Conservation (phyloP, 306 rosid genomes). For the Lablab purpureus region DNA sequence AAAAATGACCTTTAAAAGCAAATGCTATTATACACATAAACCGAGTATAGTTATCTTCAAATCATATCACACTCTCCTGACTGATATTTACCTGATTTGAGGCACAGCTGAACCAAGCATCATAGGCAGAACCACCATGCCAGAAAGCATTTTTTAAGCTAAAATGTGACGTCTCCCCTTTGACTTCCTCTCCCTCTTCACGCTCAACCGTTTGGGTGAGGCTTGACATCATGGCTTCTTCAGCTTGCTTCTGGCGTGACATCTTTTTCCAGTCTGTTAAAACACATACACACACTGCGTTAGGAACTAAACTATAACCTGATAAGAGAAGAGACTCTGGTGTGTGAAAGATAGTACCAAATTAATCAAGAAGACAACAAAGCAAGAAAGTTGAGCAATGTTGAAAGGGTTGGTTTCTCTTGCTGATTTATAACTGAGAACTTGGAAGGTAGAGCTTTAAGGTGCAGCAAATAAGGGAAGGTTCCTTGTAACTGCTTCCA, state of each 20-base stretch:
- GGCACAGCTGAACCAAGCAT: constrained; percentile 94
- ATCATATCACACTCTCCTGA: not conserved
- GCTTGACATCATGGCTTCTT: constrained; percentile 68
- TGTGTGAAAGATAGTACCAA: constrained; percentile 14
- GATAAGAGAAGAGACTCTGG: not conserved
- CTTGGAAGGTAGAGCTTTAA: constrained; percentile 34
- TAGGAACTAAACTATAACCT: not conserved
- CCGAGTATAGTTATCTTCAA: not conserved
- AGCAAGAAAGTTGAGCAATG: constrained; percentile 9
- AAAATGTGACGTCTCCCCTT: constrained; percentile 46
- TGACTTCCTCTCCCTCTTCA: constrained; percentile 64
- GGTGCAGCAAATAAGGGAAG: constrained; percentile 43
- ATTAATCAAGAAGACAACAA: not conserved
- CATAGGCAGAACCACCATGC: constrained; percentile 92
- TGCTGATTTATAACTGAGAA: constrained; percentile 12
- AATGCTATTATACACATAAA: not conserved
- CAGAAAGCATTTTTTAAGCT: constrained; percentile 66
- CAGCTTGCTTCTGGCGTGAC: constrained; percentile 66
- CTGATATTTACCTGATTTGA: constrained; percentile 70
- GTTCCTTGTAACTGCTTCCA: constrained; percentile 42
- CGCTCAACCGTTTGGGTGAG: constrained; percentile 50
- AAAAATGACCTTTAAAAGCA: not conserved
- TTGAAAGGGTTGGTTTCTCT: not conserved
- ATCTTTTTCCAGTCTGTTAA: constrained; percentile 55
- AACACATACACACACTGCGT: constrained; percentile 5